Base-by-base conservation (phyloP, 1,284 basidiomycete genomes). In the Flammula alnicola region DNA sequence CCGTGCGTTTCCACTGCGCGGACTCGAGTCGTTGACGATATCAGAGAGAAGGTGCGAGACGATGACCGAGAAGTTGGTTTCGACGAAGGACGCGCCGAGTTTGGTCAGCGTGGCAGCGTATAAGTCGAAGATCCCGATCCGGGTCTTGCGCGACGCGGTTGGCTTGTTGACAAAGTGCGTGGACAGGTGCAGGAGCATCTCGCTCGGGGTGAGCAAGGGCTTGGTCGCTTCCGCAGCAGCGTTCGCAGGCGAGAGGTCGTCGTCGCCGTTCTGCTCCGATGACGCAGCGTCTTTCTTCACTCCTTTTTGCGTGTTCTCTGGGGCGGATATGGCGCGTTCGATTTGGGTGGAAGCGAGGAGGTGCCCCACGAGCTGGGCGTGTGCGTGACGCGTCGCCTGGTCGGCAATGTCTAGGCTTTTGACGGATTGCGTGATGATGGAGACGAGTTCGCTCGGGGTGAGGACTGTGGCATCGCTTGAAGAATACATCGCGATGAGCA, bases 71-170 rank as follows among this genome's bases (percentile, higher is more conserved):
- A 97, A 99, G 65, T 96, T 90, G 22, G 72, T 67, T 65, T 98
- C 95, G 33, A 94, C 84, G 68, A 93, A 99, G 1, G 71, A 66
- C 0, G 85, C 55, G 0, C 95, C 96, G 4, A 98, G 83, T 5
- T 79, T 76, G 1, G 80, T 81, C 48, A 98, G 78, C 1, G 97
- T 71, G 0, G 89, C 83, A 2, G 86, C 81, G 63, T 98, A 98
- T 57, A 93, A 88, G 60, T 97, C 93, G 63, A 98, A 88, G 26
- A 98, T 80, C 4, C 93, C 94, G 31, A 93, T 86, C 17, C 89
- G 82, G 1, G 83, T 81, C 67, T 86, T 88, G 44, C 90, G 83
- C 1, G 86, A 78, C 0, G 81, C 65, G 36, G 82, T 77, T 5
- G 81, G 72, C 61, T 88, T 91, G 71, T 92, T 93, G 73, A n/a